These are phyloP conservation scores for Tilletia walkeri DNA, from an alignment of 1,284 basidiomycete species.

Conservation along the genomic window DNA sequence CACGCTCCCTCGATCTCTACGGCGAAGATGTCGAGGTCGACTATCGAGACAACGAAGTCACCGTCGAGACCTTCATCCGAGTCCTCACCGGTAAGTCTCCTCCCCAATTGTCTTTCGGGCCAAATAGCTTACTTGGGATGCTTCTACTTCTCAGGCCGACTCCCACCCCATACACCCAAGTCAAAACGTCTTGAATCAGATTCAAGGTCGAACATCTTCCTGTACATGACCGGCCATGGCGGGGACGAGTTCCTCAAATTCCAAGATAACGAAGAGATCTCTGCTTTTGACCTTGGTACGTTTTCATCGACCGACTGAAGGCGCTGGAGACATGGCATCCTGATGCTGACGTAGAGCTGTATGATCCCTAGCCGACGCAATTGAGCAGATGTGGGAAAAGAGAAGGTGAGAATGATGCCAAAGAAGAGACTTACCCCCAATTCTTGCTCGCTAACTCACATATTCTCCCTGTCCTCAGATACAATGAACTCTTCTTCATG, in stretches of 20 bases:
- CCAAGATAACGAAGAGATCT: conserved; percentile 97
- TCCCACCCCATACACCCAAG: conserved; percentile 66
- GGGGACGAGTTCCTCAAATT: conserved; percentile 98
- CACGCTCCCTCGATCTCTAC: conserved; percentile 80
- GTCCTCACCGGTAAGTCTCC: conserved; percentile 71
- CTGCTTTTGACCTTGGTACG: conserved; percentile 70
- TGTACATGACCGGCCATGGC: conserved; percentile 98
- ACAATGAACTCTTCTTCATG: conserved; percentile 97
- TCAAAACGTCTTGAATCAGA: conserved; percentile 89
- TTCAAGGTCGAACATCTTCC: conserved; percentile 87
- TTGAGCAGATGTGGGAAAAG: conserved; percentile 98
- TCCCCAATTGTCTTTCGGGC: conserved; percentile 42
- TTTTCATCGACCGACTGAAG: neutral
- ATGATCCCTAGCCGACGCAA: conserved; percentile 75
- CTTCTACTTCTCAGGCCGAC: conserved; percentile 26
- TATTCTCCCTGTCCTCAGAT: conserved; percentile 54
- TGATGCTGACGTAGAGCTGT: no score
- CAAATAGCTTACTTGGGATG: no score
- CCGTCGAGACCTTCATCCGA: conserved; percentile 90
- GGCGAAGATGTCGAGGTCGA: conserved; percentile 97
- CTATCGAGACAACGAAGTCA: conserved; percentile 95
- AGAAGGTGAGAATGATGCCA: conserved; percentile 65
- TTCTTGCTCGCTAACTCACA: neutral
- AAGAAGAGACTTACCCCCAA: neutral
- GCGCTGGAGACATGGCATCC: neutral